Base-by-base conservation (phyloP, 306 rosid species). In the Gleditsia sinensis region DNA sequence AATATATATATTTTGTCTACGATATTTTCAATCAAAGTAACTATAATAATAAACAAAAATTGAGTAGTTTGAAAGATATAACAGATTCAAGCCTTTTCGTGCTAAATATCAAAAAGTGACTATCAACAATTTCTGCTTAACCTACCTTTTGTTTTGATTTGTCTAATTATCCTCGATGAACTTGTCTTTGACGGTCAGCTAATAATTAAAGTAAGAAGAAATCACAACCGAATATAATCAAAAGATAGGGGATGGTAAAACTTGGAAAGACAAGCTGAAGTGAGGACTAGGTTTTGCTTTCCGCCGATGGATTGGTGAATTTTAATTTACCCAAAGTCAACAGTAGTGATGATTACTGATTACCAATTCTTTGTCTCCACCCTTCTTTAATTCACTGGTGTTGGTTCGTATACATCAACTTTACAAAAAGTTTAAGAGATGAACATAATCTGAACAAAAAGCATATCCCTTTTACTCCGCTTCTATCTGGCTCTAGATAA, bases 371-470 rank as follows among this genome's bases (percentile, higher is more conserved):
- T 55, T 24, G 63, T 78, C 76, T 54, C 14, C 25, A 53, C 51
- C 39, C 28, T 40, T 65, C 76, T 69, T 51, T 74, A 61, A 51
- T 53, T 73, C 64, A 67, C n/a, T 42, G 55, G 65, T 17, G 30
- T 58, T 20, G 46, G 49, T 67, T 67, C 34, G 58, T 57, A 54
- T n/a, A 27, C n/a, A 59, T 76, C 69, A 58, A 66, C 88, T 83
- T 83, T 77, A 78, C 42, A 71, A 67, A 79, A 79, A 84, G 32
- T 42, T 5, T 8, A 28, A 63, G 75, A 80, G 83, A 82, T 84
- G 49, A 80, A 33, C 80, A 75, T 81, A 70, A 88, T 78, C 81
- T 42, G 54, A 82, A 70, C 58, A 71, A 61, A 78, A 81, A 57
- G 78, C 71, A 70, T 56, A 58, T 49, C 62, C 66, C 37, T 80